A percentile compares a stretch with the other conserved stretches of the same genome.
Conservation (phyloP, 768 basidiomycete genomes). For the Ramaria rubella region DNA sequence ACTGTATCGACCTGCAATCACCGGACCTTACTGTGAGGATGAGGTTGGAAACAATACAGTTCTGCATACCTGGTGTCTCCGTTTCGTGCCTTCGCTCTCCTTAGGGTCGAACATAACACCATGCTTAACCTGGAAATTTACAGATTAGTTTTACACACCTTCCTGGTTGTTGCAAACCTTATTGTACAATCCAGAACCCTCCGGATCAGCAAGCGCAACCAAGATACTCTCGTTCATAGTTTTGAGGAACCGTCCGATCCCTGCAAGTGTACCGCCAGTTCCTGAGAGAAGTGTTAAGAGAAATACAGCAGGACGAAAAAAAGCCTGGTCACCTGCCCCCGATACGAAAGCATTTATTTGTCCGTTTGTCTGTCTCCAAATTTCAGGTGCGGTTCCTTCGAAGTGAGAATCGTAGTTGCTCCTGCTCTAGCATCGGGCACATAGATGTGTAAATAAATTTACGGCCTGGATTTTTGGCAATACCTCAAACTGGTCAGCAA, state of each 20-base stretch:
- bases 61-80: conserved; percentile 60
- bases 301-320: not conserved
- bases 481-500: conserved; percentile 94
- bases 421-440: conserved; percentile 47
- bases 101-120: conserved; percentile 94
- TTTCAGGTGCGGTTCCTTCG: conserved; percentile 87
- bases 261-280: conserved; percentile 95
- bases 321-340: conserved; percentile 63
- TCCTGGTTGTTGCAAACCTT: conserved; percentile 44
- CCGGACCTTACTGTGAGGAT: not conserved
- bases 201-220: conserved; percentile 82
- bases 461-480: not conserved
- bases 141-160: not conserved
- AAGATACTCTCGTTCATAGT: conserved; percentile 56
- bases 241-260: conserved; percentile 75
- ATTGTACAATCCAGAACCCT: conserved; percentile 93
- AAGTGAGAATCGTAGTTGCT: conserved; percentile 90
- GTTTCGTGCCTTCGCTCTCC: conserved; percentile 89
- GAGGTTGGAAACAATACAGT: no score
- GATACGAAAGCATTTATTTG: conserved; percentile 77
- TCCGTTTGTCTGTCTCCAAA: conserved; percentile 89
- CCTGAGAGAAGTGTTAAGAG: conserved; percentile 34
- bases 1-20: conserved; percentile 74
- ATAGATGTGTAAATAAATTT: not conserved
- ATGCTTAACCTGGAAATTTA: conserved; percentile 55